These are phyloP conservation scores for Nemania bipapillata DNA, from an alignment of 2,329 filamentous ascomycete genomes.

Conservation along the genomic window DNA sequence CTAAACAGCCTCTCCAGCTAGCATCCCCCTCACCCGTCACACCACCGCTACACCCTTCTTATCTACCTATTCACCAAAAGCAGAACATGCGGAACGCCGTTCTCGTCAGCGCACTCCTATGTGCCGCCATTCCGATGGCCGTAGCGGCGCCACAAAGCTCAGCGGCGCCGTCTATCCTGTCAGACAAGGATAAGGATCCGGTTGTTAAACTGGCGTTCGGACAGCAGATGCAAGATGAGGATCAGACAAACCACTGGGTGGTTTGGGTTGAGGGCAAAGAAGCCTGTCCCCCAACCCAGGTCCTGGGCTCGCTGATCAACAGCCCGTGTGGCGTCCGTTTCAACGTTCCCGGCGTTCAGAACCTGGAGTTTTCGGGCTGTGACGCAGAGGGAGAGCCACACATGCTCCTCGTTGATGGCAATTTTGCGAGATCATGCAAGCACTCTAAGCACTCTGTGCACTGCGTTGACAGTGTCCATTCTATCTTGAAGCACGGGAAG, in stretches of 20 bases:
- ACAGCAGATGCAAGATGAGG: neutral
- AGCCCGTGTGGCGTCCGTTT: neutral
- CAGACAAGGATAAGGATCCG: neutral
- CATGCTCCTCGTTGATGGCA: neutral
- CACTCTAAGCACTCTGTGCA: neutral
- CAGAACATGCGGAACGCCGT: neutral
- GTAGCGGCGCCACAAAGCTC: slow-evolving; percentile 1
- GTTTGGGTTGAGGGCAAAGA: slow-evolving; percentile 12
- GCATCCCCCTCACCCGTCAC: neutral
- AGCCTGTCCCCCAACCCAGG: neutral
- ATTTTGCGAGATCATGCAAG: slow-evolving; percentile 9
- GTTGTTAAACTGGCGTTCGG: slow-evolving; percentile 5
- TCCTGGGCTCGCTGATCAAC: neutral
- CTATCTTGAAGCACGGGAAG: slow-evolving; percentile 22
- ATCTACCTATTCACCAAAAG: neutral
- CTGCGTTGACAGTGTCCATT: neutral
- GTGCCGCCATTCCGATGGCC: neutral
- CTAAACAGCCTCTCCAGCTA: neutral
- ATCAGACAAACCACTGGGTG: slow-evolving; percentile 27
- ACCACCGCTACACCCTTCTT: neutral
- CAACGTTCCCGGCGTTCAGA: neutral
- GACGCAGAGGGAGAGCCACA: neutral
- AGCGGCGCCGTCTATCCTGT: neutral
- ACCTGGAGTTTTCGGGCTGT: slow-evolving; percentile 4
- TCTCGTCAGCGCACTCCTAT: neutral